Evolutionary conservation across 2,329 filamentous ascomycete species (phyloP).

Genomic region (Botrytis fabae): DNA sequence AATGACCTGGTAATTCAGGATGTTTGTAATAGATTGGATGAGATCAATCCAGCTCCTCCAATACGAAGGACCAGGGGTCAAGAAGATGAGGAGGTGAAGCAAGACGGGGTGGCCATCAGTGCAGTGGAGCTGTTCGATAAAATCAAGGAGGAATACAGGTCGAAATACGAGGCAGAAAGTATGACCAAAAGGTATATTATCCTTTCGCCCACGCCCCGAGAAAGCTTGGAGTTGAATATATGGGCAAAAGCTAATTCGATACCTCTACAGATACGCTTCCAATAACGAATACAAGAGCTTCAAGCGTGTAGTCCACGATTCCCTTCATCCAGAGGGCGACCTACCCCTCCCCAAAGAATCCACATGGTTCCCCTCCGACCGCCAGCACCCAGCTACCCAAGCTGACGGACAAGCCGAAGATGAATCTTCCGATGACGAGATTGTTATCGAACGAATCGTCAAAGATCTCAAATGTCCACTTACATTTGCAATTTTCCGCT

Average conservation of each 20-base stretch:
- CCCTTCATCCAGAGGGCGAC: conserved; percentile 51
- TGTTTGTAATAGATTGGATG: conserved; percentile 39
- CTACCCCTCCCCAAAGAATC: conserved; percentile 55
- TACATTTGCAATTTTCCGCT: conserved; percentile 61
- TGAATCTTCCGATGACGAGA: conserved; percentile 61
- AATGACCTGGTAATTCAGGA: conserved; percentile 35
- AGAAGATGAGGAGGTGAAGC: conserved; percentile 43
- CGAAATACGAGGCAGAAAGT: conserved; percentile 43
- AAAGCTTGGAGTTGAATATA: background rate
- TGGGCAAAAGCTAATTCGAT: conserved; percentile 17
- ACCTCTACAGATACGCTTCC: conserved; percentile 51
- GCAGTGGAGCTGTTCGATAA: conserved; percentile 42
- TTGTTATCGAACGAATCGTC: conserved; percentile 63
- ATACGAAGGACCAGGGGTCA: conserved; percentile 17
- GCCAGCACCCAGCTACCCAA: background rate
- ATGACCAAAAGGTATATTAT: conserved; percentile 45
- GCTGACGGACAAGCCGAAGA: conserved; percentile 25
- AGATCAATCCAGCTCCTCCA: conserved; percentile 34
- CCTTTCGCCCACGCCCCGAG: background rate
- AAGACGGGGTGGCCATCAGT: conserved; percentile 43
- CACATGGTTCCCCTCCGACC: conserved; percentile 57
- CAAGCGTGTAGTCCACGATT: conserved; percentile 61
- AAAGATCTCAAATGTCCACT: conserved; percentile 70
- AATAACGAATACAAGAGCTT: conserved; percentile 63
- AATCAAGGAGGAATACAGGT: conserved; percentile 41